Percentiles rank a stretch among this genome's conserved stretches.
Evolutionary conservation across 1,284 basidiomycete genomes (phyloP).

Genomic region (Ganoderma leucocontextum): DNA sequence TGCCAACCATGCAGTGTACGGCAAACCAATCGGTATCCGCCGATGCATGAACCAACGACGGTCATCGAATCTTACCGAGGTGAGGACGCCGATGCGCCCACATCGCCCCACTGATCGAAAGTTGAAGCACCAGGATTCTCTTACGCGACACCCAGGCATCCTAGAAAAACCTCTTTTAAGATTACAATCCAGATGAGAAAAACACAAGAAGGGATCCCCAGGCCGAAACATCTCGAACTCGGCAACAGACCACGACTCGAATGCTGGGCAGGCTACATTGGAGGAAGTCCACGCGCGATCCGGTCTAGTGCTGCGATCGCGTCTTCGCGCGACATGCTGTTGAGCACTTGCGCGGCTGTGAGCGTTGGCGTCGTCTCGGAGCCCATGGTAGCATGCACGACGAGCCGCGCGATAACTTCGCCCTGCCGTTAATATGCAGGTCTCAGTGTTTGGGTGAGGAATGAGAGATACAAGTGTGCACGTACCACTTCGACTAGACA

Average conservation of each 20-base stretch:
- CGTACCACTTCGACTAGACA: slow-evolving; percentile 82
- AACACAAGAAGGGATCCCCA: background rate
- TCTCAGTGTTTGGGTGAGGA: background rate
- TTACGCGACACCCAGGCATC: background rate
- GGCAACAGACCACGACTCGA: background rate
- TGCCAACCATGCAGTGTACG: background rate
- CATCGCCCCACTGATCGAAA: background rate
- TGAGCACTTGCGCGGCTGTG: slow-evolving; percentile 28
- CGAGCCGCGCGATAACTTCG: slow-evolving; percentile 84
- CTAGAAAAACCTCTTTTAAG: background rate
- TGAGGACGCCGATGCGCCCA: background rate
- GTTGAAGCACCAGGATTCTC: background rate
- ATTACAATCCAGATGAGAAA: background rate
- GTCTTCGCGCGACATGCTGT: slow-evolving; percentile 35
- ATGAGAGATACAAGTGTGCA: slow-evolving; percentile 18
- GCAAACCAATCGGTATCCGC: background rate
- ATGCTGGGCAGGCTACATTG: background rate
- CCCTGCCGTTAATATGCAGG: slow-evolving; percentile 53
- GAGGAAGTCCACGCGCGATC: slow-evolving; percentile 26
- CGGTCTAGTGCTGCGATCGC: slow-evolving; percentile 34
- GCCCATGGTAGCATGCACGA: slow-evolving; percentile 65
- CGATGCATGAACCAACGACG: background rate
- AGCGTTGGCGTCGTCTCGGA: slow-evolving; percentile 6
- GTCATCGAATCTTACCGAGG: background rate
- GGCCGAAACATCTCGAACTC: background rate